Conservation (phyloP, 352 stramenopile species). For the Pythium phragmitis region DNA sequence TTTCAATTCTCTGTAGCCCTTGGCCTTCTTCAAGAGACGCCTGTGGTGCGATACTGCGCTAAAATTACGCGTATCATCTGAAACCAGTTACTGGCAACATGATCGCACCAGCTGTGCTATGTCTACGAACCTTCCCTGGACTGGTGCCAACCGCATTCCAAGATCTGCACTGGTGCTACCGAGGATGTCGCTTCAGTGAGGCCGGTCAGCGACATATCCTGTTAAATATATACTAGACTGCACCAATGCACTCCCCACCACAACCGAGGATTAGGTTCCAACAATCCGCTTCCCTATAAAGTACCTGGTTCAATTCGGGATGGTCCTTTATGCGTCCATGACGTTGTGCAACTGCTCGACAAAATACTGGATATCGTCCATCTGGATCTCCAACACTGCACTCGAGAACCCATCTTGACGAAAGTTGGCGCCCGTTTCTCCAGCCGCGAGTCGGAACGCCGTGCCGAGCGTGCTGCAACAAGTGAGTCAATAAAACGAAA, state of each 20-base stretch:
- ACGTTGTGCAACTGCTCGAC: conserved; percentile 95
- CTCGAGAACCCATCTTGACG: conserved; percentile 95
- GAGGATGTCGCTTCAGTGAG: background rate
- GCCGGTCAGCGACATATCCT: background rate
- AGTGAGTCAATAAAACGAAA: background rate
- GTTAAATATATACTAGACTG: background rate
- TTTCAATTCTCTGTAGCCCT: background rate
- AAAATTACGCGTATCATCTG: background rate
- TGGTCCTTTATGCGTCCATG: conserved; percentile 61
- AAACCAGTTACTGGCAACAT: background rate
- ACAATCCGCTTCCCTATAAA: background rate
- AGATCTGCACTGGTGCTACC: background rate
- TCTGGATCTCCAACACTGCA: conserved; percentile 95
- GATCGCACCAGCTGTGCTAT: background rate
- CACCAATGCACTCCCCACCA: background rate
- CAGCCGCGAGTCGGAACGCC: conserved; percentile 92
- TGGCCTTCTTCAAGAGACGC: background rate
- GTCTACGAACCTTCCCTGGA: background rate
- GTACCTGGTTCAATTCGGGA: background rate
- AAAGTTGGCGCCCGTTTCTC: conserved; percentile 92
- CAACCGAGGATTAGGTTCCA: background rate
- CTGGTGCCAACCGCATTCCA: too few species aligned
- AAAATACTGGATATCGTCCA: conserved; percentile 94
- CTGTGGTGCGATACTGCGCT: background rate
- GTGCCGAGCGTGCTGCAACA: conserved; percentile 85